A percentile compares a stretch with the other conserved stretches of the same genome.
Conservation (phyloP, 192 early-diverging fungal genomes). For the Umbelopsis sp. region DNA sequence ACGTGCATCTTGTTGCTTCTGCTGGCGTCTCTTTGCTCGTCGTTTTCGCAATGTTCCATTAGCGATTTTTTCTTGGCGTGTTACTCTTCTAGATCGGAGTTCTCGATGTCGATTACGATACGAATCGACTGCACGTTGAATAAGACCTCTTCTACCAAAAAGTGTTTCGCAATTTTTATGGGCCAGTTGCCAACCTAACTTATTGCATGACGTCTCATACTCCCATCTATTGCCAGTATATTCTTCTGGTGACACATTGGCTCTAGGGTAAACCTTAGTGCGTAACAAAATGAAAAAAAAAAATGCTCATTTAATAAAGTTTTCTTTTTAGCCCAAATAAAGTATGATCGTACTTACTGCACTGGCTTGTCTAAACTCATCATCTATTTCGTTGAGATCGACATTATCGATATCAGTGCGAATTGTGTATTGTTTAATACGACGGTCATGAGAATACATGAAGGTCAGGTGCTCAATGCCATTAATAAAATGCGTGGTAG, state of each 20-base stretch:
- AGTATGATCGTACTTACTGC: constrained; percentile 23
- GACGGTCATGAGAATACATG: constrained; percentile 33
- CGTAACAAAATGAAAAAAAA: background rate
- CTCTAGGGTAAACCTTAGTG: constrained; percentile 67
- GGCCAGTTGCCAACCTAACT: constrained; percentile 71
- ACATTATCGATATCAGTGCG: constrained; percentile 33
- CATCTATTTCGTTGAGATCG: constrained; percentile 12
- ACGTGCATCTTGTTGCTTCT: background rate
- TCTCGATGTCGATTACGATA: constrained; percentile 66
- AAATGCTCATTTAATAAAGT: background rate
- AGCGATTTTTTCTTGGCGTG: constrained; percentile 67
- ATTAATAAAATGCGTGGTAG: constrained; percentile 19
- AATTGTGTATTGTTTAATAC: constrained; percentile 33
- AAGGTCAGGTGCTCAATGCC: constrained; percentile 37
- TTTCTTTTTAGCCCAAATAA: background rate
- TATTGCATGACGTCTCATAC: constrained; percentile 78
- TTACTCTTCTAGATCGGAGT: constrained; percentile 64
- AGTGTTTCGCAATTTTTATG: constrained; percentile 65
- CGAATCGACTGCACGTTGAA: constrained; percentile 79
- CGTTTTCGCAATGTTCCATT: constrained; percentile 57
- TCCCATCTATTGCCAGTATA: constrained; percentile 79
- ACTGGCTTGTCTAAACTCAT: constrained; percentile 22
- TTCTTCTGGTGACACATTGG: constrained; percentile 44
- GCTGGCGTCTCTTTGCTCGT: constrained; percentile 21
- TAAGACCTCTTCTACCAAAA: constrained; percentile 63